A percentile compares a stretch with the other conserved stretches of the same genome.
Evolutionary conservation across 176 grass and related monocot genomes (phyloP).

Genomic region (Puya raimondii): DNA sequence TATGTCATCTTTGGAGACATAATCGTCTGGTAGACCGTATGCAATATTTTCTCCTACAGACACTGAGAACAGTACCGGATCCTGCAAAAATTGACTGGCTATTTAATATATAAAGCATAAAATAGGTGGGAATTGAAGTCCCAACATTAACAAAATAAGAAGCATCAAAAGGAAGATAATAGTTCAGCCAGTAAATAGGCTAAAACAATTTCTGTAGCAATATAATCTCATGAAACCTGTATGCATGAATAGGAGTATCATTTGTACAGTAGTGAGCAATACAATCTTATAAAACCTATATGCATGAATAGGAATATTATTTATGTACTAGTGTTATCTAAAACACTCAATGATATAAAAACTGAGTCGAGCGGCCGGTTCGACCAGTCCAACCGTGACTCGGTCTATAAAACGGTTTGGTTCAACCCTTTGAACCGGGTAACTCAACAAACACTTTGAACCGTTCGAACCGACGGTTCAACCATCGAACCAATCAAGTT

Average conservation of each 20-base stretch:
- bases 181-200: not conserved
- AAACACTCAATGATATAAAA: no score
- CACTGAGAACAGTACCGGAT: slow-evolving; percentile 80
- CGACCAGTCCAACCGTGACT: no score
- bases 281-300: not conserved
- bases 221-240: not conserved
- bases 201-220: not conserved
- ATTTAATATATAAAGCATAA: not conserved
- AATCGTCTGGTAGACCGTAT: slow-evolving; percentile 84
- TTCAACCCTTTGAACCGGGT: no score
- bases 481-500: no score
- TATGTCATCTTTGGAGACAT: slow-evolving; percentile 91
- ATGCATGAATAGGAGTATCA: not conserved
- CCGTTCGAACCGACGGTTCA: no score
- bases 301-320: not conserved
- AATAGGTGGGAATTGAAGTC: not conserved
- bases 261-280: not conserved
- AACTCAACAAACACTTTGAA: no score
- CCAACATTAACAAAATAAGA: not conserved
- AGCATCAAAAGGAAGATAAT: not conserved
- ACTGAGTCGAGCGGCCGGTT: no score
- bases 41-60: slow-evolving; percentile 95
- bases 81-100: slow-evolving; percentile 33
- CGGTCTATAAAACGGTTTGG: no score
- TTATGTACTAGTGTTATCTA: no score